phyloP scores from a whole-genome alignment of 768 basidiomycete species.

The Lactarius indigo region DNA sequence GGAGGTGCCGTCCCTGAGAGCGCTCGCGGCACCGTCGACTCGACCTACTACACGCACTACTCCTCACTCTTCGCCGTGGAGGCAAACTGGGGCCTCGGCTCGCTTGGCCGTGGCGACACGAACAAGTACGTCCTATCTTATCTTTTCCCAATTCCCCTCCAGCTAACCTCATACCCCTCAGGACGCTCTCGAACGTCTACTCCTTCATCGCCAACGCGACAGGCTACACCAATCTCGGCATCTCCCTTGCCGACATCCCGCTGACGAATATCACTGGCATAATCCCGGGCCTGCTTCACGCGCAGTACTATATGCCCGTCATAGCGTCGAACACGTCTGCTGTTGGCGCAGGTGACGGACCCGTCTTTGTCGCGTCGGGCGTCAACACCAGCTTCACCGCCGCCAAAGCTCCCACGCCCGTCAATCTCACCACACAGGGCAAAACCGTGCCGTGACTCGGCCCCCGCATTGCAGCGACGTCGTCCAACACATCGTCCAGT shows the following conservation, averaged over 20 bases:
- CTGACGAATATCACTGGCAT: conserved; percentile 42
- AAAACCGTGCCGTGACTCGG: conserved; percentile 27
- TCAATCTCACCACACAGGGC: conserved; percentile 38
- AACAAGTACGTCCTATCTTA: conserved; percentile 39
- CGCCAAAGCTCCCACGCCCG: conserved; percentile 29
- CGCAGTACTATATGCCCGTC: conserved; percentile 38
- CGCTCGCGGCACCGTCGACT: conserved; percentile 45
- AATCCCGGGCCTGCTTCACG: conserved; percentile 44
- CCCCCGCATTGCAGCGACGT: background rate
- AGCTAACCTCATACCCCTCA: background rate
- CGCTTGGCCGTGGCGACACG: conserved; percentile 55
- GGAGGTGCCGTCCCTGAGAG: conserved; percentile 44
- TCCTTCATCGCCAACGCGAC: conserved; percentile 45
- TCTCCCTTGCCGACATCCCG: conserved; percentile 31
- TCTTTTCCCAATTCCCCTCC: background rate
- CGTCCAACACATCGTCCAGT: background rate
- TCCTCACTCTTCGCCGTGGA: conserved; percentile 52
- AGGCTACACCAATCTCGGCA: conserved; percentile 41
- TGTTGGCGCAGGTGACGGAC: conserved; percentile 41
- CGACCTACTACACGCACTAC: conserved; percentile 60
- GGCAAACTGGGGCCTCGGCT: conserved; percentile 59
- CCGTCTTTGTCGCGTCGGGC: conserved; percentile 30
- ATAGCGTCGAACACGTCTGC: conserved; percentile 39
- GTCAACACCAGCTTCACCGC: conserved; percentile 36
- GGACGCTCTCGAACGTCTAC: conserved; percentile 48